Percentiles rank a stretch among this genome's conserved stretches.
Evolutionary conservation across 2,329 filamentous ascomycete species (phyloP).

Genomic region (Emericellopsis atlantica): DNA sequence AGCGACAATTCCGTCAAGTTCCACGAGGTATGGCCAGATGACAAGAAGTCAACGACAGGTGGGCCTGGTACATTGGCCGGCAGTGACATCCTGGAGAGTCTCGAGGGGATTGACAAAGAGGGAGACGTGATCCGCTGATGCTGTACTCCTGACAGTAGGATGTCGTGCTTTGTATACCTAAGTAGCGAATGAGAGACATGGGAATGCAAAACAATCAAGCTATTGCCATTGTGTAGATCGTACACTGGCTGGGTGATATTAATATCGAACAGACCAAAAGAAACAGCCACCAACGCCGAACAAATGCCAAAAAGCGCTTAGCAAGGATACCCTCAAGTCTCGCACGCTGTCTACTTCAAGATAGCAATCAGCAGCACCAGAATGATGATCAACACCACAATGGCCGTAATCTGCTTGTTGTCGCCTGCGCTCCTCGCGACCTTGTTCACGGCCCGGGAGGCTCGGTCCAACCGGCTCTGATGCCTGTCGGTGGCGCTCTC

Average conservation of each 20-base stretch:
- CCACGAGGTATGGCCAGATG: slow-evolving; percentile 80
- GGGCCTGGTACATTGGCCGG: slow-evolving; percentile 58
- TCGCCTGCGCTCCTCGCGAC: slow-evolving; percentile 67
- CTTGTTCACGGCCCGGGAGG: slow-evolving; percentile 56
- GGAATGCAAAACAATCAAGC: too few relatives aligned
- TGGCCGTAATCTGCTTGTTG: slow-evolving; percentile 75
- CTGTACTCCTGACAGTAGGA: slow-evolving; percentile 11
- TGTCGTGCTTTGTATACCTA: too few relatives aligned
- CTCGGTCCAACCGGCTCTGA: slow-evolving; percentile 61
- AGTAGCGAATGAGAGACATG: too few relatives aligned
- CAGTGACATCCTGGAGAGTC: slow-evolving; percentile 71
- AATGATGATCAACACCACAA: slow-evolving; percentile 72
- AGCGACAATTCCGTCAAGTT: slow-evolving; percentile 92
- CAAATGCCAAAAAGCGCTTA: not conserved
- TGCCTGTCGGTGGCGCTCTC: slow-evolving; percentile 77
- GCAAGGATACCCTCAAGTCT: not conserved
- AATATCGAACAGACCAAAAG: too few relatives aligned
- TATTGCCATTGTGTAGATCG: too few relatives aligned
- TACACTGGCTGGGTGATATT: too few relatives aligned
- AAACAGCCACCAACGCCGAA: too few relatives aligned
- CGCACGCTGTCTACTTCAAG: slow-evolving; percentile 43
- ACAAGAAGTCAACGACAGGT: slow-evolving; percentile 37
- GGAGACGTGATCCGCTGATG: slow-evolving; percentile 58
- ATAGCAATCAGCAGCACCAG: slow-evolving; percentile 73
- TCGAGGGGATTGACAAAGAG: slow-evolving; percentile 69